These are phyloP conservation scores for Blastobotrys persicus DNA, from an alignment of 1,139 yeast species.

Conservation along the genomic window DNA sequence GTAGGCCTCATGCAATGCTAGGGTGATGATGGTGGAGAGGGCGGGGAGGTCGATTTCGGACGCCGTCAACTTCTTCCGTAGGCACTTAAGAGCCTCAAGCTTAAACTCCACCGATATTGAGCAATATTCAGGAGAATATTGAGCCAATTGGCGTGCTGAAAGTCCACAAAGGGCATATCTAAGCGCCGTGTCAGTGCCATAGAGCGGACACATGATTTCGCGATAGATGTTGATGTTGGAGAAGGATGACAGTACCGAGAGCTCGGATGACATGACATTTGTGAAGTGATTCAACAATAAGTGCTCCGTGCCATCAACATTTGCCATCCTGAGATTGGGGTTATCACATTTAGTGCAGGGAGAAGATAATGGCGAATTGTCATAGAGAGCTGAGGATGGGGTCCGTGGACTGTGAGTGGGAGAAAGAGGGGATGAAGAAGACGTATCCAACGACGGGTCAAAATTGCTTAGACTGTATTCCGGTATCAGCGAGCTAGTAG, in stretches of 20 bases:
- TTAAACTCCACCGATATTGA: slow-evolving; percentile 21
- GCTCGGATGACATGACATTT: slow-evolving; percentile 19
- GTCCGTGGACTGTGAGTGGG: slow-evolving; percentile 2
- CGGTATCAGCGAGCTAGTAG: not conserved
- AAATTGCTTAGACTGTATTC: not conserved
- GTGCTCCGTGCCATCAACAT: slow-evolving; percentile 10
- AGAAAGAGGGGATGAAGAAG: slow-evolving; percentile 3
- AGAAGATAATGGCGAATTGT: slow-evolving; percentile 9
- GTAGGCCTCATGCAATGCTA: slow-evolving; percentile 23
- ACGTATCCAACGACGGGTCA: slow-evolving; percentile 2
- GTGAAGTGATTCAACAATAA: slow-evolving; percentile 20
- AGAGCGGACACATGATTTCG: slow-evolving; percentile 14
- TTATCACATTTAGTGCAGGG: slow-evolving; percentile 8
- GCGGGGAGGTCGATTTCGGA: slow-evolving; percentile 19
- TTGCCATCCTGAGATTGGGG: slow-evolving; percentile 3
- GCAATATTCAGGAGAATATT: slow-evolving; percentile 16
- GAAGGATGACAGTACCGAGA: slow-evolving; percentile 19
- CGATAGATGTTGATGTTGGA: slow-evolving; percentile 12
- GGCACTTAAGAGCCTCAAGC: slow-evolving; percentile 22
- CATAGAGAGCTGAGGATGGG: not conserved
- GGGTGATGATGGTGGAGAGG: slow-evolving; percentile 20
- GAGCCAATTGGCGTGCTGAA: slow-evolving; percentile 22
- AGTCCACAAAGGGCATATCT: slow-evolving; percentile 24
- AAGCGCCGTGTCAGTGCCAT: slow-evolving; percentile 9
- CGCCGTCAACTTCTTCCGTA: slow-evolving; percentile 16